phyloP scores from a whole-genome alignment of 2,329 filamentous ascomycete species.

The Colletotrichum magnum region DNA sequence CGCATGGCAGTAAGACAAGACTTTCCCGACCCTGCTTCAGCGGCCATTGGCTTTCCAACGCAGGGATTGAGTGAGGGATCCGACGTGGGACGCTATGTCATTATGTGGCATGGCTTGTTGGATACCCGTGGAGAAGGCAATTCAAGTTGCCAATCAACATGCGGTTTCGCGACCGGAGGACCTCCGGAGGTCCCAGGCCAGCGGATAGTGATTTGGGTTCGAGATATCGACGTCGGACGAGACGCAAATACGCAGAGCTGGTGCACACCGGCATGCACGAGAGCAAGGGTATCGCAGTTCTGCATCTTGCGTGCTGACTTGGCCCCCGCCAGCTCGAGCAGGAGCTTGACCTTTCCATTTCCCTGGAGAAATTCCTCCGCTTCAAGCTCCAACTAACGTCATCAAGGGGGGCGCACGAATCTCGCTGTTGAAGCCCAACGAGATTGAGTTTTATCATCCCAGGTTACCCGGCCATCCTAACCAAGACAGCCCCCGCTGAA shows the following conservation, averaged over 20 bases:
- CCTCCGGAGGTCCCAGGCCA: slow-evolving; percentile 24
- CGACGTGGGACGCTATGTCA: no score
- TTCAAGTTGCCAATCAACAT: slow-evolving; percentile 5
- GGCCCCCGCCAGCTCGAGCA: background rate
- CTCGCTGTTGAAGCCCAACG: slow-evolving; percentile 25
- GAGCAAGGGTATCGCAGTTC: background rate
- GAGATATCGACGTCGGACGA: slow-evolving; percentile 5
- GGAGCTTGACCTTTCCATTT: background rate
- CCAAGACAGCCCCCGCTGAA: background rate
- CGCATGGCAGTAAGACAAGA: no score
- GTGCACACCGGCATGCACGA: slow-evolving; percentile 9
- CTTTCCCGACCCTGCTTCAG: no score
- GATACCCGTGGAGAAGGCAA: background rate
- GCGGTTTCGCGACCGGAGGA: background rate
- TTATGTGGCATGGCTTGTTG: background rate
- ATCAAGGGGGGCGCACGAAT: slow-evolving; percentile 15
- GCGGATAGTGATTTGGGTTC: slow-evolving; percentile 19
- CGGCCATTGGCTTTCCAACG: no score
- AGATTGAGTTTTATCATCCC: slow-evolving; percentile 33
- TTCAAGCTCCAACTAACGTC: slow-evolving; percentile 7
- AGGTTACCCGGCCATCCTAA: background rate
- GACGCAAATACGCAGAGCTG: background rate
- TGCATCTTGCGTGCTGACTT: slow-evolving; percentile 1
- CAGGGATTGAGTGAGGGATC: no score
- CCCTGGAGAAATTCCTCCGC: slow-evolving; percentile 25